Conservation (phyloP, 129 eudicot species). For the Logfia minima region DNA sequence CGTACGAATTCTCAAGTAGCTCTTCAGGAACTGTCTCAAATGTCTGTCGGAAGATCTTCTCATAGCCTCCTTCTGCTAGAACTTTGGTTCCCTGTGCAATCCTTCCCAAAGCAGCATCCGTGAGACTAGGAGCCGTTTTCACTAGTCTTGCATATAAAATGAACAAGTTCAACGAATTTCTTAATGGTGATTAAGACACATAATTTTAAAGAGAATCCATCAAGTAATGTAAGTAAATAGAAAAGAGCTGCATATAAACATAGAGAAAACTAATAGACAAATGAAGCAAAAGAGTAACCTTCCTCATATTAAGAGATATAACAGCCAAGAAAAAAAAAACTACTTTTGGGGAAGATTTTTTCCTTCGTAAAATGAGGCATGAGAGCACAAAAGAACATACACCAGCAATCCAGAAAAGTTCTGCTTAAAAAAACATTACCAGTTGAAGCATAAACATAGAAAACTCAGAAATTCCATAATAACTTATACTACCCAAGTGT, state of each 20-base stretch:
- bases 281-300: neutral
- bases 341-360: neutral
- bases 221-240: neutral
- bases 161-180: neutral
- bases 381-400: neutral
- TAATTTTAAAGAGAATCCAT: neutral
- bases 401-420: neutral
- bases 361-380: neutral
- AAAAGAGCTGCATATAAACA: neutral
- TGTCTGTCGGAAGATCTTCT: conserved; percentile 81
- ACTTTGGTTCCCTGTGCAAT: conserved; percentile 94
- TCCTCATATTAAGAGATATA: too few relatives aligned
- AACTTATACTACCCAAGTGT: neutral
- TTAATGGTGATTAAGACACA: neutral
- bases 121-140: conserved; percentile 90
- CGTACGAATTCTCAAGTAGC: conserved; percentile 70
- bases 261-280: neutral
- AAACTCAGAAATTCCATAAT: neutral
- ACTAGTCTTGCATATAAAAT: conserved; percentile 39
- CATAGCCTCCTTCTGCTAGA: conserved; percentile 94
- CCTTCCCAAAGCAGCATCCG: conserved; percentile 95
- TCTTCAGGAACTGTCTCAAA: conserved; percentile 92
- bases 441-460: neutral
- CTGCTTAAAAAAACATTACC: neutral
- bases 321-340: neutral